These are phyloP conservation scores for Sporothrix mexicana DNA, from an alignment of 2,329 filamentous ascomycete species.

Conservation along the genomic window DNA sequence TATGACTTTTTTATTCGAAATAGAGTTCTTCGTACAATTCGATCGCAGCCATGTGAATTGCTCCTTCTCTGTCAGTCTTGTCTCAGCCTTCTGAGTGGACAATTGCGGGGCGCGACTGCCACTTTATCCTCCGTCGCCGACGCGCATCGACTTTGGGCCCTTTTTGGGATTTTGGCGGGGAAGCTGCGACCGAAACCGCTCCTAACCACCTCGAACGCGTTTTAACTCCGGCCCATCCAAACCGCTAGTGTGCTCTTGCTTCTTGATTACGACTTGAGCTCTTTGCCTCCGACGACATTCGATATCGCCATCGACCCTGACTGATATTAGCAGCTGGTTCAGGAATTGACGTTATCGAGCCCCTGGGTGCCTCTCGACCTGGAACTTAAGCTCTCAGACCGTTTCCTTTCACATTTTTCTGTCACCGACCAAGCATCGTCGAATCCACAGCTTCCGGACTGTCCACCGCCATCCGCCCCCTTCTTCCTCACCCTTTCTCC, in stretches of 20 bases:
- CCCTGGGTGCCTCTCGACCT: background rate
- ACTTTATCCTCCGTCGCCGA: conserved; percentile 16
- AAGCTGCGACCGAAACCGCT: conserved; percentile 29
- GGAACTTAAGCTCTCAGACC: background rate
- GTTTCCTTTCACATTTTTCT: background rate
- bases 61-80: too few species aligned
- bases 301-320: background rate
- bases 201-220: conserved; percentile 19
- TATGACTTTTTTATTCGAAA: too few species aligned
- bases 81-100: conserved; percentile 20
- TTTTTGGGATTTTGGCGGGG: conserved; percentile 24
- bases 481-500: background rate
- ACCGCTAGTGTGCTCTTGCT: background rate
- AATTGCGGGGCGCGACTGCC: conserved; percentile 27
- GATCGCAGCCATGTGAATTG: conserved; percentile 11
- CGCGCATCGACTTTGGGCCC: background rate
- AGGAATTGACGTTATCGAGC: background rate
- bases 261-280: conserved; percentile 7
- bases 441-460: background rate
- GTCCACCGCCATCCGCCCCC: conserved; percentile 2
- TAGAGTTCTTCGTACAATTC: too few species aligned
- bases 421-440: background rate
- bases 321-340: too few species aligned
- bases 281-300: background rate
- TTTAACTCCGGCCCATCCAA: conserved; percentile 27